Conservation (phyloP, 805 yeast genomes). For the Pichia deserticola region DNA sequence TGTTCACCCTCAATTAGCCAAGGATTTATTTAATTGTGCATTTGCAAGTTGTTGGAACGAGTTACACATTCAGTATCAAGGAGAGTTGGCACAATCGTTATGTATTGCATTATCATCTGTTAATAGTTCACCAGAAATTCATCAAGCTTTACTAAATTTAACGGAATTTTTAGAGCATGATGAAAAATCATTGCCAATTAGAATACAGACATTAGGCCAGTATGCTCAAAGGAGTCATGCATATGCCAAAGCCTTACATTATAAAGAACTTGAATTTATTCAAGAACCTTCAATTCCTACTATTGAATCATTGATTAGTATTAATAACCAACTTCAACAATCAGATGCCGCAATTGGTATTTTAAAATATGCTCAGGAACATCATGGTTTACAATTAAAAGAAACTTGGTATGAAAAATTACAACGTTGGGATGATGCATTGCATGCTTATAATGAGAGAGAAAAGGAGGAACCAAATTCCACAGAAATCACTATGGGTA, state of each 20-base stretch:
- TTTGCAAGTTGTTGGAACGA: constrained; percentile 96
- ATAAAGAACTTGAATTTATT: constrained; percentile 89
- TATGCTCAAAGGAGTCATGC: constrained; percentile 96
- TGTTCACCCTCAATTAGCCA: constrained; percentile 80
- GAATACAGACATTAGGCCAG: constrained; percentile 82
- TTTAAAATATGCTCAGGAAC: constrained; percentile 86
- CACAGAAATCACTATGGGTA: constrained; percentile 91
- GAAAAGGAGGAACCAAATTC: constrained; percentile 58
- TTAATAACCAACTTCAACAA: constrained; percentile 91
- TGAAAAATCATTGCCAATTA: constrained; percentile 86
- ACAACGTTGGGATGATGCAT: constrained; percentile 97
- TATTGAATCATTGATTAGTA: constrained; percentile 83
- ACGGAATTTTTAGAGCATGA: constrained; percentile 98
- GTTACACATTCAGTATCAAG: constrained; percentile 80
- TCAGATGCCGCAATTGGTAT: constrained; percentile 98
- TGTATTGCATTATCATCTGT: constrained; percentile 85
- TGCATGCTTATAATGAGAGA: constrained; percentile 79
- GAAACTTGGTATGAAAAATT: constrained; percentile 97
- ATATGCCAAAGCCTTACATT: constrained; percentile 93
- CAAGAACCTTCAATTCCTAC: constrained; percentile 90
- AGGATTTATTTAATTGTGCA: constrained; percentile 86
- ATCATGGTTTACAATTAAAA: constrained; percentile 82
- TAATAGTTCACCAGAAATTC: constrained; percentile 91
- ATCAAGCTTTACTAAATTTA: constrained; percentile 78
- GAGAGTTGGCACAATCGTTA: constrained; percentile 76